Percentiles rank a stretch among this genome's conserved stretches.
Conservation (phyloP, 1,139 yeast genomes). For the Zygoascus meyerae region DNA sequence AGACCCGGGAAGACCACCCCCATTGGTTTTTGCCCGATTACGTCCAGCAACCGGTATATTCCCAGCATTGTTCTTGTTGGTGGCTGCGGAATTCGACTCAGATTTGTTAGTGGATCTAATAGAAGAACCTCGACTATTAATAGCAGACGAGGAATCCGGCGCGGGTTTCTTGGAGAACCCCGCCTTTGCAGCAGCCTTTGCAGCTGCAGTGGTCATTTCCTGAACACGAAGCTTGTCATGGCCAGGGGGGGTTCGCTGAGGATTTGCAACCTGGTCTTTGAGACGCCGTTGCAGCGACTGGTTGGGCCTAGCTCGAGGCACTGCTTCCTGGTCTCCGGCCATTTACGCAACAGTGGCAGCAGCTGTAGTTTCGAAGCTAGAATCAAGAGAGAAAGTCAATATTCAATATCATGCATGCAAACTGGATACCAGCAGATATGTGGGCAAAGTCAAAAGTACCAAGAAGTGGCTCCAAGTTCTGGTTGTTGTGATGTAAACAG, state of each 20-base stretch:
- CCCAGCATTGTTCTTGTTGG: neutral
- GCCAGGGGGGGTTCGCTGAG: neutral
- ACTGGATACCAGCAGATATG: no score
- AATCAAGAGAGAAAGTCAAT: no score
- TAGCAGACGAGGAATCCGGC: neutral
- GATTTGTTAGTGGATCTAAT: neutral
- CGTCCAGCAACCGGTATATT: no score
- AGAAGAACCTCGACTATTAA: no score
- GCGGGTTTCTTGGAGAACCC: constrained; percentile 1
- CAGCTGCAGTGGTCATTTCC: constrained; percentile 9
- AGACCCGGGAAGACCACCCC: neutral
- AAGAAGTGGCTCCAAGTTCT: no score
- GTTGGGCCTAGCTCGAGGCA: constrained; percentile 14
- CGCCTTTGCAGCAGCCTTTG: constrained; percentile 10
- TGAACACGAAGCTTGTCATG: neutral
- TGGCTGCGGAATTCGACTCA: neutral
- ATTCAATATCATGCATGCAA: no score
- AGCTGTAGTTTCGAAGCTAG: no score
- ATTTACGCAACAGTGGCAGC: no score
- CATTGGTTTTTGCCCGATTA: neutral
- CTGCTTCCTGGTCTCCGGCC: neutral
- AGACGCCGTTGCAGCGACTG: constrained; percentile 13
- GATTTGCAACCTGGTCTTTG: constrained; percentile 5
- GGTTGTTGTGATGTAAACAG: no score
- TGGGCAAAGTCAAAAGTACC: no score